phyloP scores from a whole-genome alignment of 2,329 filamentous ascomycete genomes.

The Colletotrichum liriopes region DNA sequence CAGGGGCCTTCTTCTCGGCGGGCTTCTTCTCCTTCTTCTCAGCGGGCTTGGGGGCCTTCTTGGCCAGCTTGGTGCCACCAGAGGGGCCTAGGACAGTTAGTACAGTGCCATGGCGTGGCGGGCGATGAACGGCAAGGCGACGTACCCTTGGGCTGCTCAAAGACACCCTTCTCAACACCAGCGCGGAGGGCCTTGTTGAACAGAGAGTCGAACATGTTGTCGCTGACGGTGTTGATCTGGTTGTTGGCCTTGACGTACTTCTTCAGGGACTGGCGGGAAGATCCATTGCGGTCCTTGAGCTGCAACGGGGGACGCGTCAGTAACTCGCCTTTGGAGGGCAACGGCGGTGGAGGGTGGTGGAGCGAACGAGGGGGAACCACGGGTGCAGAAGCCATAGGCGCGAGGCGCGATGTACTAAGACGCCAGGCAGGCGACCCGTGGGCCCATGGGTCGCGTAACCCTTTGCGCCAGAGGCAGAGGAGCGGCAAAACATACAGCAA shows the following conservation, averaged over 20 bases:
- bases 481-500: constrained; percentile 66
- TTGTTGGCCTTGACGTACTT: constrained; percentile 66
- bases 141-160: constrained; percentile 92
- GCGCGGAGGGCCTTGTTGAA: constrained; percentile 89
- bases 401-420: neutral
- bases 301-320: constrained; percentile 60
- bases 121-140: constrained; percentile 42
- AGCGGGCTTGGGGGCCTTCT: constrained; percentile 89
- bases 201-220: constrained; percentile 77
- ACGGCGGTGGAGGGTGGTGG: constrained; percentile 36
- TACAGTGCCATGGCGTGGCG: neutral
- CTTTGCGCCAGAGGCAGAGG: constrained; percentile 57
- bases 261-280: constrained; percentile 74
- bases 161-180: constrained; percentile 89
- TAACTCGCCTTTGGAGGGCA: constrained; percentile 42
- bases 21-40: constrained; percentile 60
- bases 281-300: constrained; percentile 76
- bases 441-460: constrained; percentile 36
- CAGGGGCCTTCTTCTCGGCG: constrained; percentile 52
- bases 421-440: constrained; percentile 18
- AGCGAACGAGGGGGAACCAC: constrained; percentile 44
- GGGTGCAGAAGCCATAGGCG: neutral
- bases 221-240: constrained; percentile 53
- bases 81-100: constrained; percentile 75
- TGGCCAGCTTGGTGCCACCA: constrained; percentile 92